These are phyloP conservation scores for Penicillium janthinellum DNA, from an alignment of 2,329 filamentous ascomycete genomes.

Conservation along the genomic window DNA sequence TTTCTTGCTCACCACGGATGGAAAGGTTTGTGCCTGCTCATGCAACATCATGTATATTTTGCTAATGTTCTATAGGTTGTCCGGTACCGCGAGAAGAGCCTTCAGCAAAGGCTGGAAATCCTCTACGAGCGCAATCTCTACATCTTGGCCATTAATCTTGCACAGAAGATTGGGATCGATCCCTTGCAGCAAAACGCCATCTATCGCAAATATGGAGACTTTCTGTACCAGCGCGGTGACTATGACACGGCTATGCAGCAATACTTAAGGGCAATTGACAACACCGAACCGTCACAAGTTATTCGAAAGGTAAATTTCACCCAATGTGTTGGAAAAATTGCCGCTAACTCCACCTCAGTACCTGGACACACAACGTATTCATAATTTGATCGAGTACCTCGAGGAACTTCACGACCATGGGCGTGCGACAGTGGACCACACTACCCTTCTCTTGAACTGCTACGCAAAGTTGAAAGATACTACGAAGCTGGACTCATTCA, in stretches of 20 bases:
- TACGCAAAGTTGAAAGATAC: slow-evolving; percentile 98
- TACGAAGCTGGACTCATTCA: slow-evolving; percentile 92
- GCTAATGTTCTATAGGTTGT: slow-evolving; percentile 61
- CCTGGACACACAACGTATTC: slow-evolving; percentile 93
- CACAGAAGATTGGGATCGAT: slow-evolving; percentile 84
- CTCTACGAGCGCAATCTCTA: slow-evolving; percentile 94
- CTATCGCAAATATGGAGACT: slow-evolving; percentile 90
- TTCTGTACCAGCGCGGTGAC: slow-evolving; percentile 90
- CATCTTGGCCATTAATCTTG: slow-evolving; percentile 85
- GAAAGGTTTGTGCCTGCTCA: slow-evolving; percentile 66
- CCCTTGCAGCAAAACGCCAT: slow-evolving; percentile 83
- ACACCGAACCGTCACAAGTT: slow-evolving; percentile 92
- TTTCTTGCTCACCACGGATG: slow-evolving; percentile 86
- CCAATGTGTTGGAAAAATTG: not conserved
- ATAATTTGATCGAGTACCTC: slow-evolving; percentile 94
- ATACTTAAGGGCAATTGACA: slow-evolving; percentile 93
- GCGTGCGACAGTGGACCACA: slow-evolving; percentile 92
- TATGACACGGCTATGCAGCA: slow-evolving; percentile 99
- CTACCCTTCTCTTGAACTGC: slow-evolving; percentile 90
- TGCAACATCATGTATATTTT: not conserved
- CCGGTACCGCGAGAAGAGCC: slow-evolving; percentile 84
- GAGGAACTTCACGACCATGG: slow-evolving; percentile 95
- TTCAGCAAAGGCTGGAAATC: slow-evolving; percentile 89
- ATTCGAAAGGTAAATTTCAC: slow-evolving; percentile 72
- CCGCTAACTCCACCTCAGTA: slow-evolving; percentile 58